Conservation (phyloP, 2,329 filamentous ascomycete genomes). For the Penicillium sumatraense region DNA sequence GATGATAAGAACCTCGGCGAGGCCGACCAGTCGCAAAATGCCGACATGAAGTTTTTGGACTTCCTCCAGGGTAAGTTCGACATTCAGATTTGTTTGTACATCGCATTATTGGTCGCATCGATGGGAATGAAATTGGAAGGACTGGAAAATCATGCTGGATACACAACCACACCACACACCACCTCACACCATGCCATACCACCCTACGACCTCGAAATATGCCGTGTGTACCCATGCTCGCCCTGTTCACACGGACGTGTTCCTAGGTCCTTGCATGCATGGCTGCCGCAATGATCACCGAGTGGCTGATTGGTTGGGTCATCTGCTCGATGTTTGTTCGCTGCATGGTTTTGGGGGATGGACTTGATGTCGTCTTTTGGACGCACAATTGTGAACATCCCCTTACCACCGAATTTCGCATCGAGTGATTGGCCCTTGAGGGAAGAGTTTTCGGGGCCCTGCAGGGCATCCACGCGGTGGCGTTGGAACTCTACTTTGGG, state of each 20-base stretch:
- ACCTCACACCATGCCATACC: constrained; percentile 9
- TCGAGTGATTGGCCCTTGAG: constrained; percentile 12
- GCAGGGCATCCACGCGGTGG: constrained; percentile 17
- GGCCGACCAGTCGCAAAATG: constrained; percentile 28
- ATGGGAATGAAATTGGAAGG: constrained; percentile 19
- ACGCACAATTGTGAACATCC: constrained; percentile 11
- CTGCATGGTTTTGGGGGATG: constrained; percentile 8
- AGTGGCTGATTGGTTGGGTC: constrained; percentile 3
- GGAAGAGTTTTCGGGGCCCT: constrained; percentile 11
- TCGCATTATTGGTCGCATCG: constrained; percentile 13
- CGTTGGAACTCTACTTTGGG: constrained; percentile 9
- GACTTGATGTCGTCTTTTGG: constrained; percentile 20
- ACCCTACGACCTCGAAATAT: not conserved
- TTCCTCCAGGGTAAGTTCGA: constrained; percentile 47
- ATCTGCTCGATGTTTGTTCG: constrained; percentile 7
- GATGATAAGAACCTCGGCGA: constrained; percentile 36
- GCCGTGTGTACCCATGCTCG: not conserved
- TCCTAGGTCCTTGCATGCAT: constrained; percentile 13
- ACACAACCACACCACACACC: constrained; percentile 5
- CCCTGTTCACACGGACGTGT: not conserved
- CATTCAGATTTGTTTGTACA: not conserved
- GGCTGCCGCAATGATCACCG: not conserved
- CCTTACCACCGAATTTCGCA: not conserved
- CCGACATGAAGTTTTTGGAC: constrained; percentile 47
- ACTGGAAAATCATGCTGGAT: constrained; percentile 2